Percentiles rank a stretch among this genome's conserved stretches.
Conservation (phyloP, 371 early-diverging fungal genomes). For the Lichtheimia ornata region DNA sequence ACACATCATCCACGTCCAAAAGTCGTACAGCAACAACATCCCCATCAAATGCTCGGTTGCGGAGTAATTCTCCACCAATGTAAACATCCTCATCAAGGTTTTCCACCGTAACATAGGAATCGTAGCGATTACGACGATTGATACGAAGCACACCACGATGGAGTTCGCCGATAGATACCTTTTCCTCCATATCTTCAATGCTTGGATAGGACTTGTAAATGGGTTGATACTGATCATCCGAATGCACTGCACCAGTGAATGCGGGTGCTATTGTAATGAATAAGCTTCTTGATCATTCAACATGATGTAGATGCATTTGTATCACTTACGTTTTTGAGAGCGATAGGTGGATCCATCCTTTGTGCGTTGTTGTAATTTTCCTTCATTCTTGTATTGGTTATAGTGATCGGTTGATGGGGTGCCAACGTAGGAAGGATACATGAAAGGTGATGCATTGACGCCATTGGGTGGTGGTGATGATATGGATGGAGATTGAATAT, state of each 20-base stretch:
- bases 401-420: constrained; percentile 14
- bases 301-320: too few relatives aligned
- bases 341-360: too few relatives aligned
- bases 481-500: too few relatives aligned
- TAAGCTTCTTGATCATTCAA: too few relatives aligned
- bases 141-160: constrained; percentile 65
- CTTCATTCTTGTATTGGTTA: constrained; percentile 3
- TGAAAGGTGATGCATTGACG: constrained; percentile 12
- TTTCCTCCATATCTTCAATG: constrained; percentile 14
- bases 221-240: too few relatives aligned
- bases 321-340: too few relatives aligned
- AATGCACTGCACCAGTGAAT: too few relatives aligned
- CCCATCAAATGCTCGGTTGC: constrained; percentile 80
- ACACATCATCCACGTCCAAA: constrained; percentile 47
- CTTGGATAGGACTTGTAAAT: too few relatives aligned
- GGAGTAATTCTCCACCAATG: constrained; percentile 54
- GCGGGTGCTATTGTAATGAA: too few relatives aligned
- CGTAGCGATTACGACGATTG: constrained; percentile 59
- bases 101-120: constrained; percentile 68
- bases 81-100: constrained; percentile 51
- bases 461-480: background rate
- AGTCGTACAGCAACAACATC: constrained; percentile 69
- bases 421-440: constrained; percentile 9
- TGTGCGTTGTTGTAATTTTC: background rate
- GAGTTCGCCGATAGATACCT: constrained; percentile 9